phyloP scores from a whole-genome alignment of 768 basidiomycete genomes.

The Termitomyces sp. region DNA sequence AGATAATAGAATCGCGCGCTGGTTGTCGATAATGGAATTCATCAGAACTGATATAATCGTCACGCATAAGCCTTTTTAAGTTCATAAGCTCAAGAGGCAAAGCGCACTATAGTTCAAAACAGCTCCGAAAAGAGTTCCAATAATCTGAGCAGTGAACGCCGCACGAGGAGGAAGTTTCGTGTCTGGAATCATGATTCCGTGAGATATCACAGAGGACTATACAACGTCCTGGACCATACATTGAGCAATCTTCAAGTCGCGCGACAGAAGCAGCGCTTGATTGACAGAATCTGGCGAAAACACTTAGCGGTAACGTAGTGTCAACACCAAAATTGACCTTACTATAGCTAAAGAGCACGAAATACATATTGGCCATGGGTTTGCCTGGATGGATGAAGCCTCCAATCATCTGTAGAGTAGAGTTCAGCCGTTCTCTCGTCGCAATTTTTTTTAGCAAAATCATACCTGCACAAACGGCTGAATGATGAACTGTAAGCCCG shows the following conservation, averaged over 20 bases:
- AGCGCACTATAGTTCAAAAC: slow-evolving; percentile 37
- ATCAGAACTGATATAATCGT: slow-evolving; percentile 36
- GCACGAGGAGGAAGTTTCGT: not conserved
- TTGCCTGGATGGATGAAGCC: slow-evolving; percentile 53
- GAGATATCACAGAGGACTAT: not conserved
- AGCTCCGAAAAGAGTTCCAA: slow-evolving; percentile 44
- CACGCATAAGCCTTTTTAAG: not conserved
- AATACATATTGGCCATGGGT: slow-evolving; percentile 68
- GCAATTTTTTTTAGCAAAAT: not conserved
- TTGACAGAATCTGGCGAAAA: slow-evolving; percentile 31
- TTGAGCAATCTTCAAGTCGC: slow-evolving; percentile 45
- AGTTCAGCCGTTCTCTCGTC: slow-evolving; percentile 14
- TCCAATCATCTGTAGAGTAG: slow-evolving; percentile 48
- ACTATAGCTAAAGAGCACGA: slow-evolving; percentile 45
- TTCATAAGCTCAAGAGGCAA: not conserved
- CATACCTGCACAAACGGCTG: slow-evolving; percentile 47
- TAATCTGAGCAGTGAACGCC: slow-evolving; percentile 13
- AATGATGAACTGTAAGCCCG: slow-evolving; percentile 38
- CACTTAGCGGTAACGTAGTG: not conserved
- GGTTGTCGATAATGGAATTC: slow-evolving; percentile 50
- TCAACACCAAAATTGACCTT: slow-evolving; percentile 4
- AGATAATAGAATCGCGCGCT: slow-evolving; percentile 44
- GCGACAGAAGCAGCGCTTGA: slow-evolving; percentile 36
- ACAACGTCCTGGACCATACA: slow-evolving; percentile 14
- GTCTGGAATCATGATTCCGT: not conserved